Base-by-base conservation (phyloP, 805 yeast species). In the Lachancea sp. region DNA sequence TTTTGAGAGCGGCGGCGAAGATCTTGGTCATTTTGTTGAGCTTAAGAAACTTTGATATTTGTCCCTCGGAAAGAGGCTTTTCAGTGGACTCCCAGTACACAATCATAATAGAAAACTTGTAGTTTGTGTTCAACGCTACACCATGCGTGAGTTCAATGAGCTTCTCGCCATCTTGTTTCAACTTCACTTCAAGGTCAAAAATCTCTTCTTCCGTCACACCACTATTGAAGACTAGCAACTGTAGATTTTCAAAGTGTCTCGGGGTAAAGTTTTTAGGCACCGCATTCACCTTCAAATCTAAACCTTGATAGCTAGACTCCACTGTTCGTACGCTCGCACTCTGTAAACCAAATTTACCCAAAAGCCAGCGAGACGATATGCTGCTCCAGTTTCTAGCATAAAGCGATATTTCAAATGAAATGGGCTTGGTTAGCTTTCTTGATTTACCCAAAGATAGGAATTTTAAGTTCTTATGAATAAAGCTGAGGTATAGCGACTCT, bases 21-120 rank as follows among this genome's bases (percentile, higher is more conserved):
- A 55, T 56, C 36, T 54, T 55, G 3, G 63, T 43, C n/a, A 65
- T 61, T 34, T 61, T 60, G 17, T 48, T 41, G 3, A 50, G 26
- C 25, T 58, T 54, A 19, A 59, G 42, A 28, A 44, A 47, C 23
- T 46, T 48, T 17, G 37, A 18, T 12, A 55, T 50, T 6, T 48
- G 45, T 7, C 34, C 21, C 11, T 46, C 47, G 8, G 38, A 19
- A 5, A 54, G 38, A 3, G 51, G 50, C 3, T 56, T 56, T 19
- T 61, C 62, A 1, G 62, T 54, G n/a, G 69, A 55, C 29, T 65
- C 69, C 73, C 73, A 68, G 40, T 61, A 65, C 2, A 67, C 43
- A 2, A 68, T 46, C 18, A 67, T 16, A 9, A 67, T 41, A 22
- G 58, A 57, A 38, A 67, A 62, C 35, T 57, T 55, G 26, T 50